Percentiles rank a stretch among this genome's conserved stretches.
phyloP scores from a whole-genome alignment of 148 eudicot genomes.

The Euryodendron excelsum region DNA sequence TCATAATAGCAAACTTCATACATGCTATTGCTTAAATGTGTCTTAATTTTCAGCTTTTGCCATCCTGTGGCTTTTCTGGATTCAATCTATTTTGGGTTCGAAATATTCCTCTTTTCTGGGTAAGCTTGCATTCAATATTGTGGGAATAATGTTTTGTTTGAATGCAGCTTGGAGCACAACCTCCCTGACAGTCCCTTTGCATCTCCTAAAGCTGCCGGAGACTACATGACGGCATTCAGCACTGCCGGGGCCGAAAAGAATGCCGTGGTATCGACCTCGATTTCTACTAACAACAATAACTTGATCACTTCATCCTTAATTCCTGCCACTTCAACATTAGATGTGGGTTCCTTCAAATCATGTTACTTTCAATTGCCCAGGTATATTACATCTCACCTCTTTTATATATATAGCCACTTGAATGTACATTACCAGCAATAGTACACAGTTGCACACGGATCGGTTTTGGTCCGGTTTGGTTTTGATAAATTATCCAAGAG shows the following conservation, averaged over 20 bases:
- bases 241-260: slow-evolving; percentile 22
- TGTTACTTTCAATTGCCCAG: slow-evolving; percentile 87
- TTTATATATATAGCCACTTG: neutral
- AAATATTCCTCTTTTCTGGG: neutral
- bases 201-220: slow-evolving; percentile 61
- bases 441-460: too few relatives aligned
- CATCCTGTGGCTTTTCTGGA: neutral
- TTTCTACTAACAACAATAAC: slow-evolving; percentile 37
- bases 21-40: neutral
- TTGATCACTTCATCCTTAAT: slow-evolving; percentile 51
- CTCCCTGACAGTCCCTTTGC: slow-evolving; percentile 93
- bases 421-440: too few relatives aligned
- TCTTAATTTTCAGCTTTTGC: neutral
- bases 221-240: slow-evolving; percentile 34
- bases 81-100: slow-evolving; percentile 2
- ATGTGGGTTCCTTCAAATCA: slow-evolving; percentile 70
- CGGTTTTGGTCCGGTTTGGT: too few relatives aligned
- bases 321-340: slow-evolving; percentile 49
- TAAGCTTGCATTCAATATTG: neutral
- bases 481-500: too few relatives aligned
- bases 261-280: slow-evolving; percentile 16
- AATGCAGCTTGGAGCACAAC: slow-evolving; percentile 68
- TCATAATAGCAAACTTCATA: neutral
- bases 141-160: neutral
- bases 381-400: slow-evolving; percentile 22